Evolutionary conservation across 352 stramenopile genomes (phyloP).

Genomic region (Phytophthora agathidicida): DNA sequence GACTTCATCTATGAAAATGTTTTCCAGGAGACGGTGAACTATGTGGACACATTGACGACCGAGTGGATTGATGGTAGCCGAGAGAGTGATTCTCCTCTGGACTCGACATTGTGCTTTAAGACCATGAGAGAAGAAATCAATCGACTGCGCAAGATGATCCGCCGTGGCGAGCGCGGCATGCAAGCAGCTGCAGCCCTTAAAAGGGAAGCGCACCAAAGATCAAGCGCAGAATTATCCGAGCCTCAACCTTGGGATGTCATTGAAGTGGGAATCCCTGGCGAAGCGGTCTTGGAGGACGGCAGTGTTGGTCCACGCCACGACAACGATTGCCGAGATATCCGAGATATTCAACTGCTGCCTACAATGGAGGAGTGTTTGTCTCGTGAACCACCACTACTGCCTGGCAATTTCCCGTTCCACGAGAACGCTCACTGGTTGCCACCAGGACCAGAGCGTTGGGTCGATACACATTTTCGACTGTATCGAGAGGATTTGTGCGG

Average conservation of each 20-base stretch:
- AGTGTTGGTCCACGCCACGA: slow-evolving; percentile 42
- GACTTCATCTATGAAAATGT: slow-evolving; percentile 46
- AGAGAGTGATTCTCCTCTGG: slow-evolving; percentile 13
- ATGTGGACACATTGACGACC: slow-evolving; percentile 30
- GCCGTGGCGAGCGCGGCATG: slow-evolving; percentile 18
- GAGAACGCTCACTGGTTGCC: slow-evolving; percentile 48
- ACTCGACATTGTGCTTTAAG: slow-evolving; percentile 40
- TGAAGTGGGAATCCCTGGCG: slow-evolving; percentile 28
- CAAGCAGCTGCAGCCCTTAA: slow-evolving; percentile 8
- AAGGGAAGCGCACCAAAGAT: slow-evolving; percentile 8
- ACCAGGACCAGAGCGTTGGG: slow-evolving; percentile 42
- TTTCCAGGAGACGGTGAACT: slow-evolving; percentile 34
- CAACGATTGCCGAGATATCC: slow-evolving; percentile 43
- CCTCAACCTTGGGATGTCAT: slow-evolving; percentile 36
- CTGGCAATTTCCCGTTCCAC: slow-evolving; percentile 46
- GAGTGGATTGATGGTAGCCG: slow-evolving; percentile 25
- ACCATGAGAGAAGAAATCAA: slow-evolving; percentile 33
- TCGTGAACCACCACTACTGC: slow-evolving; percentile 29
- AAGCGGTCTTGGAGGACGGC: slow-evolving; percentile 23
- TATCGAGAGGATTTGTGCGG: slow-evolving; percentile 49
- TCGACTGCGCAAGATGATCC: slow-evolving; percentile 38
- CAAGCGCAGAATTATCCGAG: background rate
- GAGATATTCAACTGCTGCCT: slow-evolving; percentile 40
- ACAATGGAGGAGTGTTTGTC: slow-evolving; percentile 45
- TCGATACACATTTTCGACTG: slow-evolving; percentile 54